Base-by-base conservation (phyloP, 2,329 filamentous ascomycete genomes). In the Fusarium sp. region DNA sequence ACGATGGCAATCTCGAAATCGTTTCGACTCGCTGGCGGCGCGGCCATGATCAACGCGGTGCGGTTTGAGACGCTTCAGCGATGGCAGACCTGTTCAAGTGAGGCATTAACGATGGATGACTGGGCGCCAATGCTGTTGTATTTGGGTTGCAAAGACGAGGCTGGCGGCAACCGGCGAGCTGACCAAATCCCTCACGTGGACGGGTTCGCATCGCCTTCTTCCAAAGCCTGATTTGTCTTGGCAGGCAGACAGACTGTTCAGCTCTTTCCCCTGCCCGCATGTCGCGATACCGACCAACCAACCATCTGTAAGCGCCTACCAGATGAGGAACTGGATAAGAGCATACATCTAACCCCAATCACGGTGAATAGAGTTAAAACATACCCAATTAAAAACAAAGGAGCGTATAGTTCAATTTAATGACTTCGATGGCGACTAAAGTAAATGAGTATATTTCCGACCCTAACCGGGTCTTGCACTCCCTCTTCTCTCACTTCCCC, bases 1-100 rank as follows among this genome's bases (percentile, higher is more conserved):
- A 81, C 61, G 7, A 81, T 77, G 5, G 77, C 77, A 20, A 82
- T 73, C 14, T 64, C 37, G 32, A 82, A 76, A 14, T 73, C 71
- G 11, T 67, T 6, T 5, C 69, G 67, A 18, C 57, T 68, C 35
- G 43, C 16, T 9, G 58, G 67, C 6, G 58, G 41, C 6, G 3
- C 4, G 7, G 9, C 16, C 67, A 70, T 67, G 16, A 18, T 58
- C 34, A 25, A 18, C 6, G 7, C 34, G 6, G 20, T 13, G 14
- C 11, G 6, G 20, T 0, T 11, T 25, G 35, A n/a, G 23, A 11
- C 16, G 5, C 48, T 52, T 30, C 25, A 25, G 8, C 43, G 43
- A 48, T 48, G 20, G 43, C 0, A 25, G 43, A 5, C 8, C 5
- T 8, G 4, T 52, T n/a, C 25, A 30, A 2, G 5, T n/a, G 48